Base-by-base conservation (phyloP, 805 yeast genomes). In the Nakazawaea peltata region DNA sequence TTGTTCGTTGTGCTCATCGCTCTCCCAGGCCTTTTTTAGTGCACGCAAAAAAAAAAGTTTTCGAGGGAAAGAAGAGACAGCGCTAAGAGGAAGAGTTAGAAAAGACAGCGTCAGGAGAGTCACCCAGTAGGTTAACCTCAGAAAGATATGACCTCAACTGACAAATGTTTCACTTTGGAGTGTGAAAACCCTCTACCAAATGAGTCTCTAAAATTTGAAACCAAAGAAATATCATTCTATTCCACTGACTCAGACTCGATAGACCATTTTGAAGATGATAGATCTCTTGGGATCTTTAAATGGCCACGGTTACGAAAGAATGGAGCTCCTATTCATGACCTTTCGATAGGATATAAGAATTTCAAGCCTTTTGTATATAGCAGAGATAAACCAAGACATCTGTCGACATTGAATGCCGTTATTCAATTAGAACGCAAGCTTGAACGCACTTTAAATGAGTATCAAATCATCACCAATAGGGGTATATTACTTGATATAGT, bases 351-450 rank as follows among this genome's bases (percentile, higher is more conserved):
- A 5, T 34, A 29, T 17, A 14, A 29, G 7, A n/a, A 29, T 7
- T 34, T 34, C 29, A 34, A 28, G 19, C 18, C 37, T 5, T 23
- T 34, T 7, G 10, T n/a, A 12, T 34, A 34, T 17, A 26, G 23
- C 17, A 6, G 37, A 19, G 14, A 18, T 4, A 14, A 23, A 5
- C 32, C 37, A 5, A 14, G 37, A n/a, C n/a, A 12, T 11, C 16
- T 10, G 12, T 29, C 37, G 12, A 13, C 29, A 9, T 18, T 34
- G 25, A 17, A 34, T 6, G 23, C 29, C 5, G 3, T 34, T 8
- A 15, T 14, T 4, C 19, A 16, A 5, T 17, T 28, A 10, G 37
- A 34, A 18, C 13, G 18, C 7, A 33, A 22, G 19, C 2, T 17
- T 11, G 21, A 19, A 8, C 9, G 23, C 10, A 34, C 15, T 17